phyloP scores from a whole-genome alignment of 495 filamentous ascomycete species.

The Penicillium alfredii region DNA sequence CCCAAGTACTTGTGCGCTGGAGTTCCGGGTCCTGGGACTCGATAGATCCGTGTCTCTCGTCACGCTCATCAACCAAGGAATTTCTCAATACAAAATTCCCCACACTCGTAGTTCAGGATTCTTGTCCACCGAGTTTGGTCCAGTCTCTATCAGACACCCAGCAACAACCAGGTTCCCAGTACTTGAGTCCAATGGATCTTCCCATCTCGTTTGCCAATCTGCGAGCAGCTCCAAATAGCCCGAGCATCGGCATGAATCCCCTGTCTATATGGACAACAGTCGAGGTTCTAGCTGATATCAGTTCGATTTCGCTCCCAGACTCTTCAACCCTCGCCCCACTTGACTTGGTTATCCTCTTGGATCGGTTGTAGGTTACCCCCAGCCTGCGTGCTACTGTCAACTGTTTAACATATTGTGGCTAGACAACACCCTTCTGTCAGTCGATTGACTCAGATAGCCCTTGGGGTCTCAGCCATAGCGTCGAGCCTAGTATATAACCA shows the following conservation, averaged over 20 bases:
- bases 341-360: conserved; percentile 22
- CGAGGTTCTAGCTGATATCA: conserved; percentile 21
- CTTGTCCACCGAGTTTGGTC: too few species aligned
- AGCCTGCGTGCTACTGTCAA: neutral
- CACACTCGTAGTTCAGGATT: neutral
- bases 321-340: conserved; percentile 14
- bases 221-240: conserved; percentile 6
- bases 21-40: conserved; percentile 21
- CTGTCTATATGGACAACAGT: conserved; percentile 20
- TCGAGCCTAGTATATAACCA: conserved; percentile 9
- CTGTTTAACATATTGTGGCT: too few species aligned
- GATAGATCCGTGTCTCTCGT: conserved; percentile 1
- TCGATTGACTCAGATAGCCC: conserved; percentile 10
- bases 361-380: conserved; percentile 12
- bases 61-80: neutral
- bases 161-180: neutral
- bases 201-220: conserved; percentile 20
- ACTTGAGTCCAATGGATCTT: conserved; percentile 12
- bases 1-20: conserved; percentile 17
- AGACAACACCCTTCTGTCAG: conserved; percentile 12
- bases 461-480: conserved; percentile 14
- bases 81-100: neutral
- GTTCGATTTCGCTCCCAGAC: conserved; percentile 9
- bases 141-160: neutral
- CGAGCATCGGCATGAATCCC: conserved; percentile 8